Evolutionary conservation across 371 early-diverging fungal genomes (phyloP), one percentile per base, ranked within the genome.

Genomic region (Mycotypha africana): DNA sequence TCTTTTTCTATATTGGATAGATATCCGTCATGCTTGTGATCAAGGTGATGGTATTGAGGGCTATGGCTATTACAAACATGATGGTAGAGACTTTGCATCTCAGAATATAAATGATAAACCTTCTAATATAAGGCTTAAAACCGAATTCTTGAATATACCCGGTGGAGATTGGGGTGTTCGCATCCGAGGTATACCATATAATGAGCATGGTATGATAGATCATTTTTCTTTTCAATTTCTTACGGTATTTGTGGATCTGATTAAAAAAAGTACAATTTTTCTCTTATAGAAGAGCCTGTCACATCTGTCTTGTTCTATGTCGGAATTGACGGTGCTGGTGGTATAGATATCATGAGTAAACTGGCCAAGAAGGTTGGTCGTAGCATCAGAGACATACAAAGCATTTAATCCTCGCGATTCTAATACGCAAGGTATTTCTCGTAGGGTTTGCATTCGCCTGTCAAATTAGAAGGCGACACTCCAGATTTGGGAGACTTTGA

Each of bases 131-230:
- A 73, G 59, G 14, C 58, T 97, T 26, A 82, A 60, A 8, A 92
- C 93, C 0, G 84, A 91, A 49, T 94, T 91, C 48, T 58, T 94
- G 43, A 93, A 95, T 51, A 56, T 76, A 6, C 61, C 74, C 42
- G 86, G 88, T 37, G 93, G 92, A 20, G 86, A 88, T 48, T 93
- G 93, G 94, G 86, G 79, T 9, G 90, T 86, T 7, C 81, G 92
- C 23, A 82, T 95, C 26, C 69, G 78, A 0, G 96, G 93, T 26
- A 70, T 62, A 5, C 79, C 81, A 0, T 62, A 82, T 4, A 47
- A 61, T 22, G 45, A 65, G n/a, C 51, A 61, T 53, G 65, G 56
- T 64, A 58, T 45, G 2, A n/a, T n/a, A n/a, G n/a, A n/a, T n/a
- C n/a, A n/a, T n/a, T n/a, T n/a, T n/a, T n/a, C n/a, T n/a, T n/a